Percentiles rank a stretch among this genome's conserved stretches.
Conservation (phyloP, 2,329 filamentous ascomycete species). For the Trichoderma hamatum region DNA sequence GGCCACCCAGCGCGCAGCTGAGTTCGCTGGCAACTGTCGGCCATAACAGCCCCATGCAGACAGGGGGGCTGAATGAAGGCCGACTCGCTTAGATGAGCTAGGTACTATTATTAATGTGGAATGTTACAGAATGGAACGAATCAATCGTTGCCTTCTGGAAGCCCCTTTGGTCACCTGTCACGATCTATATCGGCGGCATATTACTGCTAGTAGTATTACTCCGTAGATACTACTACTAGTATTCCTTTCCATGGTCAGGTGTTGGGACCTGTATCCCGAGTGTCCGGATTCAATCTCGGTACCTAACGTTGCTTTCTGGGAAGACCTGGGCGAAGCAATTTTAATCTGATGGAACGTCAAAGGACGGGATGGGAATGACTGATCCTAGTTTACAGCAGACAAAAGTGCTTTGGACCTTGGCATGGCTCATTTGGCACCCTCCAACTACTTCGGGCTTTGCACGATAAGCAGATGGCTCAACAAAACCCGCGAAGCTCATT, state of each 20-base stretch:
- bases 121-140: neutral
- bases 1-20: conserved; percentile 21
- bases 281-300: conserved; percentile 7
- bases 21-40: conserved; percentile 24
- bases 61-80: conserved; percentile 7
- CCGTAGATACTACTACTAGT: neutral
- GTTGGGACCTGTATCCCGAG: neutral
- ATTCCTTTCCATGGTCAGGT: neutral
- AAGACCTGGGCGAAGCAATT: neutral
- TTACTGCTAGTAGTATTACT: neutral
- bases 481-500: neutral
- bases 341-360: neutral
- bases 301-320: neutral
- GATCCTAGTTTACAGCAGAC: neutral
- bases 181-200: conserved; percentile 15
- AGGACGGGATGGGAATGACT: neutral
- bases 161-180: conserved; percentile 23
- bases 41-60: conserved; percentile 10
- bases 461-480: neutral
- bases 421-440: neutral
- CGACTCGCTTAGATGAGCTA: conserved; percentile 5
- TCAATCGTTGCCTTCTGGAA: conserved; percentile 16
- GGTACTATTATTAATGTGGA: neutral
- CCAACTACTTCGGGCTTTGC: neutral
- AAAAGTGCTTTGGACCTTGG: neutral